Percentiles rank a stretch among this genome's conserved stretches.
These are phyloP conservation scores for Globisporangium irregulare DNA, from an alignment of 352 stramenopile species.

Conservation along the genomic window DNA sequence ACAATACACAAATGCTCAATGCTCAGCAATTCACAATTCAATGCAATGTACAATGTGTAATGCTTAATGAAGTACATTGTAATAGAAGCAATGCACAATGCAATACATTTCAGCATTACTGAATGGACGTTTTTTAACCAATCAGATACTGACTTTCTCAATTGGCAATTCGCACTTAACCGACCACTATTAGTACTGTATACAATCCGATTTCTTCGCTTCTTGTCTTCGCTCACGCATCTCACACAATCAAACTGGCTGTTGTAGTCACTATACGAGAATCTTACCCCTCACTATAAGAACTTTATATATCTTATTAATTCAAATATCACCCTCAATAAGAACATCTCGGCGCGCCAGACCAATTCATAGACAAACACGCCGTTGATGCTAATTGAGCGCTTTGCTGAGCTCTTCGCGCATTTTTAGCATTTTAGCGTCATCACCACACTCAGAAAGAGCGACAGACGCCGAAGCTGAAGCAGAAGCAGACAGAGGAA, in stretches of 20 bases:
- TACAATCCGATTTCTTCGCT: not conserved
- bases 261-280: not conserved
- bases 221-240: constrained; percentile 1
- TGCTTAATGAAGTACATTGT: too few species aligned
- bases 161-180: not conserved
- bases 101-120: not conserved
- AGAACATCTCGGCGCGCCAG: not conserved
- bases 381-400: not conserved
- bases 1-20: not conserved
- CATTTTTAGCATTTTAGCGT: not conserved
- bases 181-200: not conserved
- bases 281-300: not conserved
- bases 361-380: not conserved
- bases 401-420: not conserved
- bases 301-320: not conserved
- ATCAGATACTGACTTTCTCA: not conserved
- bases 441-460: not conserved
- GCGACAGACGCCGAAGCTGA: not conserved
- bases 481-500: not conserved
- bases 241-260: constrained; percentile 10
- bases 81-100: not conserved
- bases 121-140: not conserved
- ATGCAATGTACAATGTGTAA: too few species aligned
- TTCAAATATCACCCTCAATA: not conserved
- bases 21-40: too few species aligned